phyloP scores from a whole-genome alignment of 2,329 filamentous ascomycete species.

The Coniochaeta sp. region DNA sequence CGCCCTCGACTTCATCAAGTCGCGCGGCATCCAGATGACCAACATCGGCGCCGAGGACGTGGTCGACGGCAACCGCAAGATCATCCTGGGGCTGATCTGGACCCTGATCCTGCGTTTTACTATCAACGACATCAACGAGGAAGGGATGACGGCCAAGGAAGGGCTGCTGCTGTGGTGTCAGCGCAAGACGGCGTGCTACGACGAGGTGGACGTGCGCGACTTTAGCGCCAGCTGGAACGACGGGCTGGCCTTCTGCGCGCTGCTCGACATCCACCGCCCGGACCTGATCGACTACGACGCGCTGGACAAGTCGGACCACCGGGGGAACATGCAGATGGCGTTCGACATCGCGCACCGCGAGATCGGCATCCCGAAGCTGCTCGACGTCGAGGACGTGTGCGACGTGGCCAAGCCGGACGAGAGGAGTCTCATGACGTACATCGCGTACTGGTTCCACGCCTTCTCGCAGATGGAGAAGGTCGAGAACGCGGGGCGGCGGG shows the following conservation, averaged over 20 bases:
- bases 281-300: conserved; percentile 96
- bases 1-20: conserved; percentile 81
- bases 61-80: conserved; percentile 95
- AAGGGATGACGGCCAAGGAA: conserved; percentile 96
- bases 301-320: conserved; percentile 88
- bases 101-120: conserved; percentile 96
- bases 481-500: conserved; percentile 89
- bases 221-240: conserved; percentile 98
- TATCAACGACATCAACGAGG: conserved; percentile 97
- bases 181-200: conserved; percentile 96
- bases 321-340: conserved; percentile 94
- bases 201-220: conserved; percentile 90
- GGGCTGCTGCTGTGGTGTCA: conserved; percentile 95
- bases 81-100: conserved; percentile 96
- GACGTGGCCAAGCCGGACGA: conserved; percentile 96
- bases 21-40: conserved; percentile 86
- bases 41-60: conserved; percentile 98
- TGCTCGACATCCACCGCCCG: conserved; percentile 93
- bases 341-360: conserved; percentile 95
- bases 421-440: conserved; percentile 97
- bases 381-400: conserved; percentile 97
- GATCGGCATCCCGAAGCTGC: conserved; percentile 90
- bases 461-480: conserved; percentile 99
- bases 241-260: conserved; percentile 89
- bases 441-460: conserved; percentile 99